Evolutionary conservation across 345 rosid genomes (phyloP).

Genomic region (Gossypium rotundifolium): DNA sequence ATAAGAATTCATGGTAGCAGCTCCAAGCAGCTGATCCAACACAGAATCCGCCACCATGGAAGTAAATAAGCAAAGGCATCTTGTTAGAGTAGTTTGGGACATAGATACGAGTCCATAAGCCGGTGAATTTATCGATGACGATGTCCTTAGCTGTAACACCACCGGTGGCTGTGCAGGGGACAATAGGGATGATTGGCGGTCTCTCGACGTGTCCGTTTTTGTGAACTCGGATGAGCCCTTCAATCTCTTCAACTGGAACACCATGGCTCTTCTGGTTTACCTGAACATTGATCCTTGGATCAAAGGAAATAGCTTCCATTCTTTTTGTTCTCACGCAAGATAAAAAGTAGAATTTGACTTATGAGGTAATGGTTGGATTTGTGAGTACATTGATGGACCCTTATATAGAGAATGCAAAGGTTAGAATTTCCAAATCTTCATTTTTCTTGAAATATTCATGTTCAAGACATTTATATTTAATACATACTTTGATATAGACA

Average conservation of each 20-base stretch:
- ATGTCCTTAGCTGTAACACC: constrained; percentile 40
- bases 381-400: background rate
- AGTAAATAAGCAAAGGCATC: constrained; percentile 58
- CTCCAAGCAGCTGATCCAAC: constrained; percentile 66
- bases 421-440: background rate
- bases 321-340: background rate
- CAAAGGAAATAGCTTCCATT: constrained; percentile 45
- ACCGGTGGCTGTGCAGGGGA: constrained; percentile 27
- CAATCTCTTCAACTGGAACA: constrained; percentile 46
- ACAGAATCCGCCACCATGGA: constrained; percentile 73
- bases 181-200: constrained; percentile 47
- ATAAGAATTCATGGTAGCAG: constrained; percentile 56
- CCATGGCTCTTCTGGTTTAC: constrained; percentile 37
- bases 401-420: background rate
- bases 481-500: too few species aligned
- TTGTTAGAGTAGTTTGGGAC: constrained; percentile 37
- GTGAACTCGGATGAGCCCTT: constrained; percentile 62
- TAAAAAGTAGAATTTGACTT: background rate
- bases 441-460: background rate
- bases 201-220: constrained; percentile 62
- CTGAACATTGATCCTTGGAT: constrained; percentile 26
- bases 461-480: too few species aligned
- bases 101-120: constrained; percentile 49
- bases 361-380: background rate
- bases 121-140: constrained; percentile 33